Evolutionary conservation across 495 filamentous ascomycete species (phyloP), one percentile per base, ranked within the genome.

Genomic region (Hypoxylon cercidicola): DNA sequence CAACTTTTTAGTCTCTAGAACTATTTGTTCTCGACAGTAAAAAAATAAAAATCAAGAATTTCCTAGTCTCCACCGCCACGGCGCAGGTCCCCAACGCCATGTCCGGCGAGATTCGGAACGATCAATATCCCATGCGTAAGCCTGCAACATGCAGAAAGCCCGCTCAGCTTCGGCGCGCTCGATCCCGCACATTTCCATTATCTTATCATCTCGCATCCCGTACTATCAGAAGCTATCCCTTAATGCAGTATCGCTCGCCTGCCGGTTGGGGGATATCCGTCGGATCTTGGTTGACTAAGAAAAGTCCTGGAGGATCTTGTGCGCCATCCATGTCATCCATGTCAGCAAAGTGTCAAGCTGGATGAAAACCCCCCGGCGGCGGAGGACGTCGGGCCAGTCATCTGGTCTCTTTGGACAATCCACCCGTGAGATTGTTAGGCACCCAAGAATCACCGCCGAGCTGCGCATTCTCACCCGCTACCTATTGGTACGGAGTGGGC

Each of bases 61-160:
- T 56, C 18, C 15, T 16, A 1, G 23, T 64, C 28, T 58, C 48
- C 54, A 55, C 54, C 34, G 48, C 34, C 23, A 16, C 54, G 34
- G 18, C 66, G 66, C 66, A 69, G 20, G 60, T 69, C 66, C 66
- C 66, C 66, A 69, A 69, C 56, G 19, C 66, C 50, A 61, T 60
- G 66, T 69, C 66, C 66, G 66, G 66, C 41, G 35, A 65, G 28
- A 28, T 54, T 54, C 54, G 61, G 60, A 25, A 19, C 49, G 52
- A 35, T 12, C 46, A 39, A 47, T 65, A 53, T 51, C 44, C 12
- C 52, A 34, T 58, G 55, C 55, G 55, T 68, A 63, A 62, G 66
- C 61, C 18, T 51, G 66, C 66, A 2, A 69, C 61, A 10, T 51
- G 66, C 66, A 69, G 64, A 59, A 68, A 41, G 55, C 60, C 64